A percentile compares a stretch with the other conserved stretches of the same genome.
Evolutionary conservation across 306 rosid genomes (phyloP).

Genomic region (Quercus agrifolia): DNA sequence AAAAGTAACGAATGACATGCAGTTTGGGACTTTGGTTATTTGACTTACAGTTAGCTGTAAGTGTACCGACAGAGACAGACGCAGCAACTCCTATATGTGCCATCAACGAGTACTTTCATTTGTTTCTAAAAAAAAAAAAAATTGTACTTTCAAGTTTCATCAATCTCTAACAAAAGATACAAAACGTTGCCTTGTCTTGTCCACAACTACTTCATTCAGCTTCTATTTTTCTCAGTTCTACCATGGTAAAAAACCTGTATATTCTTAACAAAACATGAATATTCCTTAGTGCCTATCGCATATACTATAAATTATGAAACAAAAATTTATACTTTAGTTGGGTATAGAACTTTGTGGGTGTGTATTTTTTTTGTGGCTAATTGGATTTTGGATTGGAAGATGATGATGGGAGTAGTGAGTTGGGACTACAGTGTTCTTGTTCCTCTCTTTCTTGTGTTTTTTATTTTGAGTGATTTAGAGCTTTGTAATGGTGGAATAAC

Average conservation of each 20-base stretch:
- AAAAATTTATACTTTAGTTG: neutral
- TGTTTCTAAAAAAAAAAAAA: too few relatives aligned
- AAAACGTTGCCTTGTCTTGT: neutral
- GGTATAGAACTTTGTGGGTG: neutral
- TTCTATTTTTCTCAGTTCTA: neutral
- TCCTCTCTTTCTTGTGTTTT: conserved; percentile 8
- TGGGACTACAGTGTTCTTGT: neutral
- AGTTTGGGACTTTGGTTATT: neutral
- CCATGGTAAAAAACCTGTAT: neutral
- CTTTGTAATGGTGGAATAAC: conserved; percentile 53
- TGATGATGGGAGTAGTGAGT: neutral
- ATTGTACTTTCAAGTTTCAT: neutral
- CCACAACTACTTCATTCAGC: neutral
- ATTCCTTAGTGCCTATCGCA: conserved; percentile 4
- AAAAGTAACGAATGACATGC: too few relatives aligned
- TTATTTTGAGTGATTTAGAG: conserved; percentile 27
- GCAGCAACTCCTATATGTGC: neutral
- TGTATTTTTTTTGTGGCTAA: neutral
- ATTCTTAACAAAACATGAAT: neutral
- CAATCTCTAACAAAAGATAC: neutral
- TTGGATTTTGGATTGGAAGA: neutral
- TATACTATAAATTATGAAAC: neutral
- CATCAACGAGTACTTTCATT: too few relatives aligned
- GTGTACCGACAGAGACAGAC: neutral
- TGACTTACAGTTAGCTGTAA: neutral